A percentile compares a stretch with the other conserved stretches of the same genome.
phyloP scores from a whole-genome alignment of 805 yeast genomes.

The Cyberlindnera bimundalis region DNA sequence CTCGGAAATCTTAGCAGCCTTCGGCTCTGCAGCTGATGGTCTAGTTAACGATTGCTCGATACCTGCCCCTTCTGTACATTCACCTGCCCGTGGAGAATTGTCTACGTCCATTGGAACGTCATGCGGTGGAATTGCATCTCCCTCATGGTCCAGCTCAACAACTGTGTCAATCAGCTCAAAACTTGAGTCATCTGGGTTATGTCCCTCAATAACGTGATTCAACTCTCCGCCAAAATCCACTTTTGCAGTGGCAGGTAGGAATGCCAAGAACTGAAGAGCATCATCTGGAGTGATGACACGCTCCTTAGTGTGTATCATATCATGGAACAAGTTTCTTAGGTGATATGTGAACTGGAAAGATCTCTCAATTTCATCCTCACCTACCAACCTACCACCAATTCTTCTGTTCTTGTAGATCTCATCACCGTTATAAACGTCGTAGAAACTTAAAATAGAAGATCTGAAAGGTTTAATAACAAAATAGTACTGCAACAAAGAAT shows the following conservation, averaged over 20 bases:
- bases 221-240: constrained; percentile 45
- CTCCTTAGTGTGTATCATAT: constrained; percentile 59
- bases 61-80: no score
- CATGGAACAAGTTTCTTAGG: constrained; percentile 62
- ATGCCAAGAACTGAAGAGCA: constrained; percentile 85
- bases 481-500: constrained; percentile 86
- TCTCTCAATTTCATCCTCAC: constrained; percentile 72
- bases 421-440: constrained; percentile 33
- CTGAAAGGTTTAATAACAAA: constrained; percentile 83
- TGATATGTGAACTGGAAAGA: constrained; percentile 79
- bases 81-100: no score
- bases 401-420: constrained; percentile 48
- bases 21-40: constrained; percentile 5
- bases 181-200: no score
- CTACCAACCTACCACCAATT: constrained; percentile 84
- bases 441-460: constrained; percentile 56
- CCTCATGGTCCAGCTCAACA: no score
- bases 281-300: constrained; percentile 76
- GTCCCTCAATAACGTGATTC: no score
- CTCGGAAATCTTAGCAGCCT: constrained; percentile 35
- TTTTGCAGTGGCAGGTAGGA: constrained; percentile 65
- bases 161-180: no score
- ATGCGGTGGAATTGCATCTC: no score
- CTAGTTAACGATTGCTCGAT: no score
- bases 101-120: no score